phyloP scores from a whole-genome alignment of 306 rosid genomes.

The Hippophae gyantsensis region DNA sequence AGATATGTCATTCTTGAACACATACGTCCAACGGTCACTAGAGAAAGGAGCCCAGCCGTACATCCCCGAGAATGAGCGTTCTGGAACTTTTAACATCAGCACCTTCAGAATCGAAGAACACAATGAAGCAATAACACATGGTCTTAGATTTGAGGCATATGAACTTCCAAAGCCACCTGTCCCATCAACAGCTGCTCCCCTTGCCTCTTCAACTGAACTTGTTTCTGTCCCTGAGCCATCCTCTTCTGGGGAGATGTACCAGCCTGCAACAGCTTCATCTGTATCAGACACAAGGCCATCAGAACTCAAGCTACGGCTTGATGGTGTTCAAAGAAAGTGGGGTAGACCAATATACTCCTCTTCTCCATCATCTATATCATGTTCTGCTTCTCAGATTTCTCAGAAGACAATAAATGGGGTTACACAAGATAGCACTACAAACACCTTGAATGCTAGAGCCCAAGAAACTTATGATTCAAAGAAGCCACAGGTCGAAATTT shows the following conservation, averaged over 20 bases:
- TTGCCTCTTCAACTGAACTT: conserved; percentile 46
- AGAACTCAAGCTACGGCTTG: conserved; percentile 63
- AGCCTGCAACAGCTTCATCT: conserved; percentile 33
- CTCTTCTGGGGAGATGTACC: conserved; percentile 48
- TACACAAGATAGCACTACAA: conserved; percentile 35
- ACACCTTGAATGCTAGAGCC: conserved; percentile 24
- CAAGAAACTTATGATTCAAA: conserved; percentile 44
- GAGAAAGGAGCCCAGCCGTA: conserved; percentile 78
- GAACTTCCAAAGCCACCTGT: conserved; percentile 62
- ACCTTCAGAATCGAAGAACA: conserved; percentile 48
- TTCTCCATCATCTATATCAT: conserved; percentile 31
- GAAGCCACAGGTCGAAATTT: conserved; percentile 46
- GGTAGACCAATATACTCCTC: conserved; percentile 59
- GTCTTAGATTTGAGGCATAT: conserved; percentile 78
- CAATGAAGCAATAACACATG: conserved; percentile 47
- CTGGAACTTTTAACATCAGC: conserved; percentile 35
- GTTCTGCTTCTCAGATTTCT: conserved; percentile 21
- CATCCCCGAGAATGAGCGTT: conserved; percentile 56
- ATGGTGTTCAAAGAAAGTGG: conserved; percentile 87
- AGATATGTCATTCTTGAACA: conserved; percentile 55
- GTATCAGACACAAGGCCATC: conserved; percentile 47
- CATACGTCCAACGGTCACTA: conserved; percentile 47
- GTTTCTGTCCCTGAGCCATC: conserved; percentile 58
- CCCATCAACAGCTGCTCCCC: conserved; percentile 34
- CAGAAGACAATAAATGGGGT: conserved; percentile 51